Evolutionary conservation across 306 rosid genomes (phyloP), one percentile per base, ranked within the genome.

Genomic region (Macrotyloma uniflorum): DNA sequence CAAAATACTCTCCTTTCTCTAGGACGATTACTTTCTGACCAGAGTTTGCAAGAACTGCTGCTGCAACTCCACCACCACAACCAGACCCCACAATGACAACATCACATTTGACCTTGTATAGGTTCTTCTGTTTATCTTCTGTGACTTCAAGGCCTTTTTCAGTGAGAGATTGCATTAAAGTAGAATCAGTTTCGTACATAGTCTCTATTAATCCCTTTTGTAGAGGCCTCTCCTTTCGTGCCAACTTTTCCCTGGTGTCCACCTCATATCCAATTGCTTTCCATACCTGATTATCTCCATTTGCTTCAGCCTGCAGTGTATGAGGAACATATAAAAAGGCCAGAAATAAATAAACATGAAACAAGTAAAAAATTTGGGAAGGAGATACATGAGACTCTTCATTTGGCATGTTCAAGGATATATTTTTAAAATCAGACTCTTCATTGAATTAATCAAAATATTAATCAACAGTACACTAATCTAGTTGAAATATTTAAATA

Each of bases 11-110:
- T 54, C 99, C 99, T 81, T 91, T 93, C 86, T 95, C 99, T 22
- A 95, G 82, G 67, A 95, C 74, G 0, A 93, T 35, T 45, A 95
- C 98, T 83, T 95, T 95, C 22, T 80, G 83, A 67, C 99, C 99
- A 0, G 98, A 83, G 33, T 86, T 82, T 66, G 98, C 98, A 49
- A 95, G 94, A 72, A 91, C 83, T 32, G 97, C 98, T 16, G 99
- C 99, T 26, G 99, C 99, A 79, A 95, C 98, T 68, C 99, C 98
- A 55, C 99, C 99, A 0, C 99, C 97, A 5, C 98, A 86, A 61
- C 98, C 99, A 5, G 99, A 95, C 46, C 99, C 98, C 2, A 91
- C 89, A 51, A 95, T 55, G 22, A 89, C 95, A 57, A 81, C 94
- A 76, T 95, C 99, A 69, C 99, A 95, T 85, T 89, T 93, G 89